Conservation (phyloP, 495 filamentous ascomycete genomes). For the Ramalina intermedia region DNA sequence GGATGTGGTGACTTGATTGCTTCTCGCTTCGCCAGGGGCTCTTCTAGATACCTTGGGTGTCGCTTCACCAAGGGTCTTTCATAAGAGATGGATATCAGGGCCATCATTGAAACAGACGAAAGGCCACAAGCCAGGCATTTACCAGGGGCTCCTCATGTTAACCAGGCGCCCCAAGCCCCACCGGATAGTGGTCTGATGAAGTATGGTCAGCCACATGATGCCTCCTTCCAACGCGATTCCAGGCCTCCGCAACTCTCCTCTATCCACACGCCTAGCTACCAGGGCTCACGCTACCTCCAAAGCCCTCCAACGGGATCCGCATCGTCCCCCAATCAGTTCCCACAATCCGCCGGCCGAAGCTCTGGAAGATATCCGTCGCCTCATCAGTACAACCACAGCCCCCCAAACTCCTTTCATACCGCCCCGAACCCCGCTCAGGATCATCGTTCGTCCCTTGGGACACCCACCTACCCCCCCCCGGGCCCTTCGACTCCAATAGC, state of each 20-base stretch:
- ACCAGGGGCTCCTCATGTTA: slow-evolving; percentile 18
- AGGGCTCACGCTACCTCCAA: slow-evolving; percentile 25
- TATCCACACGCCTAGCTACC: slow-evolving; percentile 21
- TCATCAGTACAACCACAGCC: slow-evolving; percentile 14
- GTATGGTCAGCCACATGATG: not conserved
- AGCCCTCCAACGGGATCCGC: slow-evolving; percentile 26
- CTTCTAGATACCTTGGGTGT: no score
- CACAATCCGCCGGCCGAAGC: slow-evolving; percentile 22
- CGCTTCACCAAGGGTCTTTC: no score
- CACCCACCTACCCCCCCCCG: slow-evolving; percentile 21
- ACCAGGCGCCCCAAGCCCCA: slow-evolving; percentile 18
- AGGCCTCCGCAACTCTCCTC: slow-evolving; percentile 30
- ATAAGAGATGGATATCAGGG: slow-evolving; percentile 37
- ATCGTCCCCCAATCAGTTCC: slow-evolving; percentile 34
- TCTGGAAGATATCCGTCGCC: slow-evolving; percentile 25
- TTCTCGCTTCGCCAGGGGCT: no score
- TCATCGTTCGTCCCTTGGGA: slow-evolving; percentile 19
- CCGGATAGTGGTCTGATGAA: slow-evolving; percentile 1
- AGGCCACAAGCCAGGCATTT: slow-evolving; percentile 15
- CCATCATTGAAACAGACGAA: slow-evolving; percentile 37
- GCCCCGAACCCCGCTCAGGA: slow-evolving; percentile 24
- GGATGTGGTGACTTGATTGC: no score
- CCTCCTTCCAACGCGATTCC: slow-evolving; percentile 16
- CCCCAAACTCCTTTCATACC: slow-evolving; percentile 18
- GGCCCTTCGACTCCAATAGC: slow-evolving; percentile 11